Percentiles rank a stretch among this genome's conserved stretches.
These are phyloP conservation scores for Clonostachys solani DNA, from an alignment of 2,329 filamentous ascomycete genomes.

Conservation along the genomic window DNA sequence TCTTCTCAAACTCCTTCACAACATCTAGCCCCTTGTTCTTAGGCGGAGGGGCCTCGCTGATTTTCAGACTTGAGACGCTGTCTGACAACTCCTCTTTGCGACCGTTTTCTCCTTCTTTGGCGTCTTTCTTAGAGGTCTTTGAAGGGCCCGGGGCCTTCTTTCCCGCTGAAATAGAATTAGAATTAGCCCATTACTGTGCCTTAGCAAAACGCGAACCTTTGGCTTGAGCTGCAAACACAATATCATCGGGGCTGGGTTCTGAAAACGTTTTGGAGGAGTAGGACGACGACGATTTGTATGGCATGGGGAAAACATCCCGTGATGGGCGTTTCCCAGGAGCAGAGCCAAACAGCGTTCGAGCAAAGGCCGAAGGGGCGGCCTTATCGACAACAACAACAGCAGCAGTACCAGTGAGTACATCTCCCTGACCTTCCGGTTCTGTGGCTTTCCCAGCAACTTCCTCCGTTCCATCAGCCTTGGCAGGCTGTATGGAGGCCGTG, in stretches of 20 bases:
- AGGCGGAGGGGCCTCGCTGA: constrained; percentile 51
- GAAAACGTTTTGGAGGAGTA: constrained; percentile 63
- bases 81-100: constrained; percentile 14
- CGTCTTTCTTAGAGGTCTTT: constrained; percentile 3
- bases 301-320: constrained; percentile 33
- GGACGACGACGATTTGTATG: constrained; percentile 43
- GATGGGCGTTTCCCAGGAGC: constrained; percentile 19
- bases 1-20: constrained; percentile 71
- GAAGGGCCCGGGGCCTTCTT: constrained; percentile 24
- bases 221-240: constrained; percentile 82
- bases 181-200: constrained; percentile 43
- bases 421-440: background rate
- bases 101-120: constrained; percentile 21
- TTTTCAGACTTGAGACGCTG: constrained; percentile 25
- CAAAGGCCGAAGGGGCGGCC: constrained; percentile 50
- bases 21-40: constrained; percentile 83
- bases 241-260: constrained; percentile 86
- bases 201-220: constrained; percentile 70
- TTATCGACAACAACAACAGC: constrained; percentile 9
- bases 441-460: background rate
- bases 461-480: background rate
- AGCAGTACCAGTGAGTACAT: background rate
- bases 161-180: constrained; percentile 50
- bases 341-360: constrained; percentile 45
- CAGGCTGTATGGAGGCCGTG: no score